Conservation (phyloP, 768 basidiomycete genomes). For the Lactarius hengduanensis region DNA sequence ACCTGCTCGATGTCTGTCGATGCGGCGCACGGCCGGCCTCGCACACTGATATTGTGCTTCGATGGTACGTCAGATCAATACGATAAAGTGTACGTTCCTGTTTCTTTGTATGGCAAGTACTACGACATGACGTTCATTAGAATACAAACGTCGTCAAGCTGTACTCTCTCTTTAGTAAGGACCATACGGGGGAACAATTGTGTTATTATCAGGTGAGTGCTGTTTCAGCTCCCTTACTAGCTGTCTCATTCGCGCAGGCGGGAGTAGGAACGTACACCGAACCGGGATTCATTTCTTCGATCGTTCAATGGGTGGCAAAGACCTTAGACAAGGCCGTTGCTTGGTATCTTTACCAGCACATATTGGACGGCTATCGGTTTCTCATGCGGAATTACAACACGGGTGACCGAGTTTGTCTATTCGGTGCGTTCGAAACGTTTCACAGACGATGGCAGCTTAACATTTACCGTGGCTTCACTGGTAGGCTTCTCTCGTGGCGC, state of each 20-base stretch:
- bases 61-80: slow-evolving; percentile 22
- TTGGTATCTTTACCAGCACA: slow-evolving; percentile 71
- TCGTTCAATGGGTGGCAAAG: slow-evolving; percentile 57
- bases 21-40: not conserved
- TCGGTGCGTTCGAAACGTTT: slow-evolving; percentile 45
- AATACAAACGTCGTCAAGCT: slow-evolving; percentile 44
- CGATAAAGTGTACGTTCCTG: not conserved
- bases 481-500: slow-evolving; percentile 76
- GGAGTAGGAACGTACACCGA: slow-evolving; percentile 50
- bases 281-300: slow-evolving; percentile 63
- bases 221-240: not conserved
- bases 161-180: slow-evolving; percentile 40
- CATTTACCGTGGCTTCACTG: slow-evolving; percentile 28
- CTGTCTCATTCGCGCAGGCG: slow-evolving; percentile 34
- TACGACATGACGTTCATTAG: slow-evolving; percentile 28
- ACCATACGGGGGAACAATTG: slow-evolving; percentile 37
- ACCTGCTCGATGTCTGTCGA: not conserved
- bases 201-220: slow-evolving; percentile 64
- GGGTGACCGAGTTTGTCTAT: slow-evolving; percentile 73
- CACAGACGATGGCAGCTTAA: not conserved
- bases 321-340: slow-evolving; percentile 67
- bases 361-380: slow-evolving; percentile 72
- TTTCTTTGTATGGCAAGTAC: not conserved
- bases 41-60: slow-evolving; percentile 22
- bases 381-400: slow-evolving; percentile 71